Evolutionary conservation across 768 basidiomycete species (phyloP).

Genomic region (Lentinula sp.): DNA sequence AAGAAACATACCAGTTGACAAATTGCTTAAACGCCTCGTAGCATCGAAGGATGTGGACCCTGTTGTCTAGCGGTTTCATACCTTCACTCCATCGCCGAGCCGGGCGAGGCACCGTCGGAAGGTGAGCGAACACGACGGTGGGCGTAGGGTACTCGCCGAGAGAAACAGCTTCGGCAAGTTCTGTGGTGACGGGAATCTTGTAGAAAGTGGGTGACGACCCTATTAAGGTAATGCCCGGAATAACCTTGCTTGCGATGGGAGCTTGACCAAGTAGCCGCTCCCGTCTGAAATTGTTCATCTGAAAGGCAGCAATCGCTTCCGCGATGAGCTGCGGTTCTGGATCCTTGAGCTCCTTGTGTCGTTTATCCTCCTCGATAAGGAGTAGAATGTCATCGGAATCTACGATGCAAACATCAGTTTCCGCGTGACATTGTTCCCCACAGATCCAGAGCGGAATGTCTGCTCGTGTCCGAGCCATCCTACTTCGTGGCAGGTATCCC

Average conservation of each 20-base stretch:
- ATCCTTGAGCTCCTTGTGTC: not conserved
- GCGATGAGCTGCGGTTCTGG: slow-evolving; percentile 16
- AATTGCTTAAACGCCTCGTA: slow-evolving; percentile 18
- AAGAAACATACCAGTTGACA: not conserved
- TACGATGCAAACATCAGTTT: slow-evolving; percentile 25
- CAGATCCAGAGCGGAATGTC: slow-evolving; percentile 21
- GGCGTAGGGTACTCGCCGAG: slow-evolving; percentile 13
- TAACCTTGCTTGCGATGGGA: not conserved
- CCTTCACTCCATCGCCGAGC: slow-evolving; percentile 8
- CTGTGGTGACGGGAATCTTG: slow-evolving; percentile 12
- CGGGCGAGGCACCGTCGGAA: slow-evolving; percentile 12
- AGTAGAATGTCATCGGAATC: slow-evolving; percentile 14
- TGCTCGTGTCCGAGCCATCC: slow-evolving; percentile 16
- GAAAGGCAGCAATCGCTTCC: slow-evolving; percentile 18
- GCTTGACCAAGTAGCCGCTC: not conserved
- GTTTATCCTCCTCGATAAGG: slow-evolving; percentile 21
- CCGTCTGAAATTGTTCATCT: slow-evolving; percentile 10
- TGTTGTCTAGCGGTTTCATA: slow-evolving; percentile 19
- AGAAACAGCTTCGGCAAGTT: slow-evolving; percentile 10
- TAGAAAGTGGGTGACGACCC: slow-evolving; percentile 13
- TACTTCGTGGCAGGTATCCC: slow-evolving; percentile 14
- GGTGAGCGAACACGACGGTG: slow-evolving; percentile 12
- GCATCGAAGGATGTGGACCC: slow-evolving; percentile 16
- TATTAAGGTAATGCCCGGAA: slow-evolving; percentile 11
- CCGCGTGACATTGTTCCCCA: slow-evolving; percentile 16